phyloP scores from a whole-genome alignment of 164 flowering plant species.

The Cinnamomum micranthum region DNA sequence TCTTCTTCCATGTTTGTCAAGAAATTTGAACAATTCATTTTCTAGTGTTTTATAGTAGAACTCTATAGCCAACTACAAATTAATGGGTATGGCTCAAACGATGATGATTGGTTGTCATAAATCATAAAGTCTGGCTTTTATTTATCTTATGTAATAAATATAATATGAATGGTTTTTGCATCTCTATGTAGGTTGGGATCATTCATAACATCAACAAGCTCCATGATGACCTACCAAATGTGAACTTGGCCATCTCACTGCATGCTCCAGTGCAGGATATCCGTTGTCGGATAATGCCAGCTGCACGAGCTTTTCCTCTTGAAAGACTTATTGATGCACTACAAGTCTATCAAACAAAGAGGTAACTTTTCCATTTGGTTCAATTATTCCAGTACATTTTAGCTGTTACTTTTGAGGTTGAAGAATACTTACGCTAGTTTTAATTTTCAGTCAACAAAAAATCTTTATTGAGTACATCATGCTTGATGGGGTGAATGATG shows the following conservation, averaged over 20 bases:
- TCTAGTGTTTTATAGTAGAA: background rate
- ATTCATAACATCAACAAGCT: slow-evolving; percentile 84
- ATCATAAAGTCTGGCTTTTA: too few species aligned
- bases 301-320: slow-evolving; percentile 94
- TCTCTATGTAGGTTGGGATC: slow-evolving; percentile 69
- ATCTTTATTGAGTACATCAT: slow-evolving; percentile 95
- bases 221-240: slow-evolving; percentile 69
- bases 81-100: background rate
- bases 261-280: slow-evolving; percentile 96
- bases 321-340: slow-evolving; percentile 77
- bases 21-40: too few species aligned
- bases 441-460: slow-evolving; percentile 65
- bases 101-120: background rate
- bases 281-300: slow-evolving; percentile 96
- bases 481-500: slow-evolving; percentile 95
- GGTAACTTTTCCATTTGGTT: slow-evolving; percentile 30
- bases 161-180: background rate
- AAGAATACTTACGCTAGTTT: slow-evolving; percentile 3
- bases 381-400: background rate
- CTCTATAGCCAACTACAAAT: background rate
- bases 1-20: background rate
- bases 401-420: background rate
- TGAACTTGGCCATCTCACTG: slow-evolving; percentile 93
- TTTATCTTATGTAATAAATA: background rate
- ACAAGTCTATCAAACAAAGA: slow-evolving; percentile 58